Base-by-base conservation (phyloP, 306 rosid species). In the Lablab purpureus region DNA sequence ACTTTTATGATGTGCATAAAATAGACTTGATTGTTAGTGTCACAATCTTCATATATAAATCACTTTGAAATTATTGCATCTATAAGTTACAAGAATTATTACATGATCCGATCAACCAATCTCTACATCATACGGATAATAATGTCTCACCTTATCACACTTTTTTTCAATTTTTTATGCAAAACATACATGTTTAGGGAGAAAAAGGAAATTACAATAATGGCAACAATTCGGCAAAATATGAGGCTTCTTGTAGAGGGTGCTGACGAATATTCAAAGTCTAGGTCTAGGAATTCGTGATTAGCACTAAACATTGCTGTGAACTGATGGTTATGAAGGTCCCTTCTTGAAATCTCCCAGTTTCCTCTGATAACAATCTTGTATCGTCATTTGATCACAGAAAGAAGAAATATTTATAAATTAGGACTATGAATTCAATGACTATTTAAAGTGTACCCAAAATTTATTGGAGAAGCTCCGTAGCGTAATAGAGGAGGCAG, bases 341-440 rank as follows among this genome's bases (percentile, higher is more conserved):
- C 91, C 78, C 87, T 76, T 80, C 91, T 79, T 27, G 92, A 84
- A 77, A 84, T 89, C 82, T 90, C 95, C 98, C 98, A 88, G 47
- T 83, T 84, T 34, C 88, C 85, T 82, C 94, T 89, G 82, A 83
- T 30, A 36, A 70, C 22, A 77, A 75, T 43, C 41, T 46, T 74
- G 36, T 40, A 47, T 70, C 49, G 82, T 51, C 46, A 83, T n/a
- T 77, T 63, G 52, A 21, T 51, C 50, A 58, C 15, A 67, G 10
- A 62, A 21, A 80, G 0, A 55, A 55, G 34, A 7, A 1, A 47
- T 10, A 18, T 3, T 13, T 6, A 76, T n/a, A 52, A 41, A 45
- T 15, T 41, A 47, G 14, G 17, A 69, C 21, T 34, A 51, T 22
- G 52, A 75, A 71, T 73, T 43, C 7, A 67, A 0, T 37, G 30